These are phyloP conservation scores for Paramecium sexaurelia DNA, from an alignment of 73 alveolate genomes.

Conservation along the genomic window DNA sequence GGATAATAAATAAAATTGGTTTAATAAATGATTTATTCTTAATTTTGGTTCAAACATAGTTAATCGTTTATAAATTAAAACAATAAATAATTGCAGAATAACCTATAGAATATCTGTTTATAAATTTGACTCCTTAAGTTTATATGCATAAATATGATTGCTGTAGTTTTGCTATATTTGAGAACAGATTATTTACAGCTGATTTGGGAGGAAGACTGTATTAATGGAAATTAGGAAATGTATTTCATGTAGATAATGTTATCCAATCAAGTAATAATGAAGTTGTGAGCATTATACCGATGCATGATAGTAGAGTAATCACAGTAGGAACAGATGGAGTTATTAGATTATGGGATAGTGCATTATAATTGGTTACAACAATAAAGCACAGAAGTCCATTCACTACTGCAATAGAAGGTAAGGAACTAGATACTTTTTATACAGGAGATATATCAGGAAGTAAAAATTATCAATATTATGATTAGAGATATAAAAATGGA, in stretches of 20 bases:
- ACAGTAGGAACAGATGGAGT: not conserved
- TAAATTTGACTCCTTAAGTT: not conserved
- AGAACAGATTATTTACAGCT: conserved; percentile 4
- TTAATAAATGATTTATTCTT: not conserved
- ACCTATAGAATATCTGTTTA: conserved; percentile 16
- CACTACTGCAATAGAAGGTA: not conserved
- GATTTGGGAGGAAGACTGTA: conserved; percentile 50
- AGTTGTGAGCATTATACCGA: not conserved
- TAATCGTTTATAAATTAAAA: conserved; percentile 1
- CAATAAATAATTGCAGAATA: not conserved
- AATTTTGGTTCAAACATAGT: not conserved
- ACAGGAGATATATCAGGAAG: conserved; percentile 49
- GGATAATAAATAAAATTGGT: not conserved
- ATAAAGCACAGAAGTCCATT: conserved; percentile 8
- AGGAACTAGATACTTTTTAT: conserved; percentile 8
- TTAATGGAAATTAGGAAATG: conserved; percentile 2
- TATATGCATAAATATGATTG: conserved; percentile 53
- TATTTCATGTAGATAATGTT: not conserved
- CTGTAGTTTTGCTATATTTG: not conserved
- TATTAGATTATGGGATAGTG: conserved; percentile 17
- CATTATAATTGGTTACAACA: conserved; percentile 14
- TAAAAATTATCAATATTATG: not conserved
- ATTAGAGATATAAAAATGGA: not conserved
- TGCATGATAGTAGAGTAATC: conserved; percentile 17
- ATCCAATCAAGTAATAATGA: not conserved